Conservation (phyloP, 176 grass and related monocot species). For the Eremochloa ophiuroides region DNA sequence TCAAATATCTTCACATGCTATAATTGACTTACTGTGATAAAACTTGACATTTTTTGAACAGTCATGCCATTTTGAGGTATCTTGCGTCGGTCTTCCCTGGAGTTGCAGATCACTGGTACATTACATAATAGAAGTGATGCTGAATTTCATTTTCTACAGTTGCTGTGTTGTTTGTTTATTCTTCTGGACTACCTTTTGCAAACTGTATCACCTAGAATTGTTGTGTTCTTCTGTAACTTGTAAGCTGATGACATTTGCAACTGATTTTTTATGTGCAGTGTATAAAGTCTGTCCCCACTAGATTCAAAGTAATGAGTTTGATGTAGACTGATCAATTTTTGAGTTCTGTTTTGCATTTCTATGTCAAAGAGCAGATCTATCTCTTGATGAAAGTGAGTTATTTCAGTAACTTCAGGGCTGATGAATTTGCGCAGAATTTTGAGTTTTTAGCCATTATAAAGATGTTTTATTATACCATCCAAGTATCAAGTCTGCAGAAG, state of each 20-base stretch:
- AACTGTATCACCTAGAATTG: background rate
- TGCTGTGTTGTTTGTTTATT: too few species aligned
- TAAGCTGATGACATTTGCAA: background rate
- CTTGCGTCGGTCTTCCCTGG: conserved; percentile 69
- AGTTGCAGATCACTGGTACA: conserved; percentile 77
- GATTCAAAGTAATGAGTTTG: background rate
- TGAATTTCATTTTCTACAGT: background rate
- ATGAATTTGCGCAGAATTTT: background rate
- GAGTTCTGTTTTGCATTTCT: background rate
- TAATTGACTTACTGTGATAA: background rate
- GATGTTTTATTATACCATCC: background rate
- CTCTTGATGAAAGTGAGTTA: background rate
- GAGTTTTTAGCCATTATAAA: background rate
- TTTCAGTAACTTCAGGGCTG: background rate
- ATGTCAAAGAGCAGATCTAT: background rate
- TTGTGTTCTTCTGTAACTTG: background rate
- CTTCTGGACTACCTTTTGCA: background rate
- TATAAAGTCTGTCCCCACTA: background rate
- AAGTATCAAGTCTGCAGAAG: background rate
- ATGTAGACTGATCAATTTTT: background rate
- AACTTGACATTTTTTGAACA: conserved; percentile 26
- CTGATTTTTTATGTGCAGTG: background rate
- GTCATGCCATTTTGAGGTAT: conserved; percentile 87
- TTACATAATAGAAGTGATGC: background rate
- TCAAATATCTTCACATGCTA: background rate